phyloP scores from a whole-genome alignment of 768 basidiomycete genomes.

The Boletus patriciae region DNA sequence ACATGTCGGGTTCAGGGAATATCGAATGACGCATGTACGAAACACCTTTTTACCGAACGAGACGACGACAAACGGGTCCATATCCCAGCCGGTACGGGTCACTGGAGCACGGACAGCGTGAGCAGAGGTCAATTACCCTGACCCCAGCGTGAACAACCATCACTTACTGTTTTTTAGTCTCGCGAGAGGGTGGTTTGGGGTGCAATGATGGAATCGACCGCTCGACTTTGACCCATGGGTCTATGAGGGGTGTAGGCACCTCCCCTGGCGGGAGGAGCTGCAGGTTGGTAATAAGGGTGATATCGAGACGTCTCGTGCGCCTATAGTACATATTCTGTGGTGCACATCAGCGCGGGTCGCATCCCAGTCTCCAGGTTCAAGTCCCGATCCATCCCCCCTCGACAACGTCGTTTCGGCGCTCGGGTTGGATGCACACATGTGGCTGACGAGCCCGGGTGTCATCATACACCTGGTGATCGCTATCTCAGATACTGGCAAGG shows the following conservation, averaged over 20 bases:
- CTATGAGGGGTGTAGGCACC: conserved; percentile 43
- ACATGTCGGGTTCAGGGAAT: conserved; percentile 85
- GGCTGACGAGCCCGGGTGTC: conserved; percentile 53
- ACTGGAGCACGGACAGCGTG: conserved; percentile 40
- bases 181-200: no score
- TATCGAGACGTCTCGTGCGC: conserved; percentile 78
- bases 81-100: conserved; percentile 88
- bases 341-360: conserved; percentile 1
- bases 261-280: conserved; percentile 59
- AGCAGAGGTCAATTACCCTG: not conserved
- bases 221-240: conserved; percentile 63
- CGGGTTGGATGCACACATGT: conserved; percentile 67
- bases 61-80: conserved; percentile 96
- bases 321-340: conserved; percentile 73
- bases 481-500: conserved; percentile 74
- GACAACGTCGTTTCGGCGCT: conserved; percentile 72
- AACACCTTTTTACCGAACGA: conserved; percentile 98
- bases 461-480: conserved; percentile 66
- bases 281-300: conserved; percentile 76
- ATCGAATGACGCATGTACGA: conserved; percentile 84
- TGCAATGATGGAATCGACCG: conserved; percentile 65
- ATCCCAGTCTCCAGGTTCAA: conserved; percentile 64
- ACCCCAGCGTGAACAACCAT: not conserved
- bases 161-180: conserved; percentile 80
- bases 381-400: conserved; percentile 85